These are phyloP conservation scores for Pogostemon cablin DNA, from an alignment of 257 asterid genomes.

Conservation along the genomic window DNA sequence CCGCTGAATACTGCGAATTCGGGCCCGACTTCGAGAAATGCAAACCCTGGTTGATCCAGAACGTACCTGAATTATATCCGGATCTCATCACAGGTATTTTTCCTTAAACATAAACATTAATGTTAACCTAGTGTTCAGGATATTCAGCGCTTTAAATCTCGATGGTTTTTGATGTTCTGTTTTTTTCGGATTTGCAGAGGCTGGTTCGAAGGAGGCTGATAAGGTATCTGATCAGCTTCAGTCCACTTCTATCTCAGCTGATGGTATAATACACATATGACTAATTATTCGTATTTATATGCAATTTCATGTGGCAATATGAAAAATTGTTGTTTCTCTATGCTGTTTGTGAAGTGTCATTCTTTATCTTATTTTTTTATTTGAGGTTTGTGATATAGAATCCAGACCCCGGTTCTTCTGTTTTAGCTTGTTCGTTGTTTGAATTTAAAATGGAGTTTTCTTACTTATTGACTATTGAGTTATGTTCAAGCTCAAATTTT, in stretches of 20 bases:
- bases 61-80: slow-evolving; percentile 78
- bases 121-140: slow-evolving; percentile 11
- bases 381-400: neutral
- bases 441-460: neutral
- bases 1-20: slow-evolving; percentile 97
- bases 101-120: slow-evolving; percentile 26
- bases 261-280: slow-evolving; percentile 45
- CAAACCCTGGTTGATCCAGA: slow-evolving; percentile 91
- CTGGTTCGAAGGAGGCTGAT: slow-evolving; percentile 64
- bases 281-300: neutral
- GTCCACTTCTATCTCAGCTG: slow-evolving; percentile 73
- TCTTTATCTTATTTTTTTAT: neutral
- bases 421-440: neutral
- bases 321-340: neutral
- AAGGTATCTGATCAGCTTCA: slow-evolving; percentile 76
- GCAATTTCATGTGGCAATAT: neutral
- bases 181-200: slow-evolving; percentile 44
- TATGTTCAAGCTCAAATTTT: neutral
- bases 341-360: slow-evolving; percentile 2
- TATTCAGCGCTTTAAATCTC: neutral
- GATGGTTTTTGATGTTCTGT: slow-evolving; percentile 2
- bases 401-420: neutral
- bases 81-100: slow-evolving; percentile 76
- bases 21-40: slow-evolving; percentile 94
- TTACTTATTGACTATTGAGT: slow-evolving; percentile 22